Percentiles rank a stretch among this genome's conserved stretches.
Conservation (phyloP, 495 filamentous ascomycete species). For the Daldinia concentrica region DNA sequence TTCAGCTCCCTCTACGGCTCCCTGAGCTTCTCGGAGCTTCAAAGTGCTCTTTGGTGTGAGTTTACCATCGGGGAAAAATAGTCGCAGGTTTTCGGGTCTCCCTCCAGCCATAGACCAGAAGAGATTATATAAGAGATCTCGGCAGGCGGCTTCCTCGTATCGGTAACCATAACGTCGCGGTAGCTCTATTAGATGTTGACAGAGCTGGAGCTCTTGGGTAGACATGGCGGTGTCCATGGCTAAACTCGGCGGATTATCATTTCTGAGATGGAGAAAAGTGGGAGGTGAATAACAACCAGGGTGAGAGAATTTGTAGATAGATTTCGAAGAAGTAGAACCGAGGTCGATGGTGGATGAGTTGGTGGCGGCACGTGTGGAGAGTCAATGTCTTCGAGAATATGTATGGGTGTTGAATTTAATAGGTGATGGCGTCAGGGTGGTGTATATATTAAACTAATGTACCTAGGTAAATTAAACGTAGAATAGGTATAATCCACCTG, state of each 20-base stretch:
- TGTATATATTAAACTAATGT: constrained; percentile 3
- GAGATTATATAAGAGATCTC: constrained; percentile 76
- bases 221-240: constrained; percentile 62
- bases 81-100: constrained; percentile 72
- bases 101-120: constrained; percentile 85
- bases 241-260: constrained; percentile 32
- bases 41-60: constrained; percentile 66
- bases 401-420: not conserved
- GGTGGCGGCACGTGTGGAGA: constrained; percentile 31
- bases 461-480: not conserved
- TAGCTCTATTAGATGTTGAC: constrained; percentile 75
- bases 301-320: not conserved
- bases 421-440: not conserved
- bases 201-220: constrained; percentile 82
- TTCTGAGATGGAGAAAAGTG: constrained; percentile 8
- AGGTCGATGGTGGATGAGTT: constrained; percentile 1
- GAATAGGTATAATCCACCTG: constrained; percentile 8
- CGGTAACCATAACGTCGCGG: constrained; percentile 73
- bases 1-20: constrained; percentile 91
- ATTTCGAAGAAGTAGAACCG: constrained; percentile 2
- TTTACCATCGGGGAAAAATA: constrained; percentile 81
- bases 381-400: not conserved
- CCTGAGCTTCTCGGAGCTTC: constrained; percentile 85
- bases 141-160: constrained; percentile 73
- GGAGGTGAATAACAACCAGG: not conserved